Evolutionary conservation across 495 filamentous ascomycete genomes (phyloP).

Genomic region (Bombardia bombarda): DNA sequence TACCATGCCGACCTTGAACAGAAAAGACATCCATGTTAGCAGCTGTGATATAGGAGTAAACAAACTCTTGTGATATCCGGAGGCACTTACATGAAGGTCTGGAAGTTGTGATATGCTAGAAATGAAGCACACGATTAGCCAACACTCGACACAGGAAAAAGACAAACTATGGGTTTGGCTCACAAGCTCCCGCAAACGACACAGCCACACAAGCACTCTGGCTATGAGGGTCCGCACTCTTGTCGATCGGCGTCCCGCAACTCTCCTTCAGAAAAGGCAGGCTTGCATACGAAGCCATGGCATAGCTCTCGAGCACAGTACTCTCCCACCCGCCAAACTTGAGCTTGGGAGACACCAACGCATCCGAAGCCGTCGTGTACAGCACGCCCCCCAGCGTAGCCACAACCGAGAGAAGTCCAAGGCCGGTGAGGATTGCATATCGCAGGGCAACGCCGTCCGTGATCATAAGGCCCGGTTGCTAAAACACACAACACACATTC

Average conservation of each 20-base stretch:
- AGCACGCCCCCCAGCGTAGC: conserved; percentile 56
- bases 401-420: conserved; percentile 51
- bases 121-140: not conserved
- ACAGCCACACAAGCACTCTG: conserved; percentile 54
- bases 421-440: conserved; percentile 49
- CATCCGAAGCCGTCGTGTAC: conserved; percentile 67
- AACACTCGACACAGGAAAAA: not conserved
- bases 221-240: conserved; percentile 24
- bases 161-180: not conserved
- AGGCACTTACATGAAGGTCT: conserved; percentile 19
- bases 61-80: no score
- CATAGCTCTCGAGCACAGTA: conserved; percentile 42
- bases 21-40: not conserved
- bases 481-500: not conserved
- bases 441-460: conserved; percentile 56
- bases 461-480: conserved; percentile 48
- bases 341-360: conserved; percentile 60
- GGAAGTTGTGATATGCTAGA: conserved; percentile 24
- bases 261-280: conserved; percentile 37
- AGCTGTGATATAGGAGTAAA: not conserved
- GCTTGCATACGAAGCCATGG: conserved; percentile 53
- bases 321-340: conserved; percentile 39
- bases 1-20: conserved; percentile 34
- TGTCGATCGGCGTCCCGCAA: conserved; percentile 53
- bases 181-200: conserved; percentile 44